These are phyloP conservation scores for Spathaspora sp. DNA, from an alignment of 1,139 yeast species.

Conservation along the genomic window DNA sequence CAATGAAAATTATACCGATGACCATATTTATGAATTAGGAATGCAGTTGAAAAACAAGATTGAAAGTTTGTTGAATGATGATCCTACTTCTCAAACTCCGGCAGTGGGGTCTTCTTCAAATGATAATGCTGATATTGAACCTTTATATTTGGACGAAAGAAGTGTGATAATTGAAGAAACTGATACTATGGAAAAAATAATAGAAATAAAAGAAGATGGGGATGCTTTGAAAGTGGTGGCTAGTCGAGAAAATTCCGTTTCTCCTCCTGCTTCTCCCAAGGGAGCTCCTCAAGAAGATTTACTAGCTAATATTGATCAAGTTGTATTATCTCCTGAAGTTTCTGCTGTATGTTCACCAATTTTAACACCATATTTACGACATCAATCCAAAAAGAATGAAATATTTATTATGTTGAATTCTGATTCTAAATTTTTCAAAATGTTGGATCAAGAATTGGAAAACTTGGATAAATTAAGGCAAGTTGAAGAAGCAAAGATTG, in stretches of 20 bases:
- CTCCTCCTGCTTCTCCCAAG: slow-evolving; percentile 12
- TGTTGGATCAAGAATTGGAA: slow-evolving; percentile 57
- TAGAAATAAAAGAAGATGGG: slow-evolving; percentile 19
- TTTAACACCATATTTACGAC: neutral
- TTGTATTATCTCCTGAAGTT: slow-evolving; percentile 6
- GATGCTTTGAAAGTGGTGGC: slow-evolving; percentile 13
- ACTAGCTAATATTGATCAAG: slow-evolving; percentile 6
- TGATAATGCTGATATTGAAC: slow-evolving; percentile 5
- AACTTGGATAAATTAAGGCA: slow-evolving; percentile 46
- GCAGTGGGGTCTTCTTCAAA: neutral
- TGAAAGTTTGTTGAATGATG: slow-evolving; percentile 26
- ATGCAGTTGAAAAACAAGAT: slow-evolving; percentile 31
- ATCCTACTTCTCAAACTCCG: slow-evolving; percentile 10
- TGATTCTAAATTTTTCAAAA: slow-evolving; percentile 54
- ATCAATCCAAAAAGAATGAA: slow-evolving; percentile 19
- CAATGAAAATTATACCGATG: slow-evolving; percentile 32
- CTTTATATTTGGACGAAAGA: slow-evolving; percentile 4
- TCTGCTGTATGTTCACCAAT: neutral
- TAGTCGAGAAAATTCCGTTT: slow-evolving; percentile 15
- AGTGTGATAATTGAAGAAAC: slow-evolving; percentile 2
- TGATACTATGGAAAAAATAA: slow-evolving; percentile 14
- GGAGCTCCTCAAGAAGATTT: neutral
- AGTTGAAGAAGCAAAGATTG: slow-evolving; percentile 46
- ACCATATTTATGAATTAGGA: slow-evolving; percentile 36
- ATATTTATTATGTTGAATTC: slow-evolving; percentile 40